Conservation (phyloP, 768 basidiomycete genomes). For the Boletus edulis region DNA sequence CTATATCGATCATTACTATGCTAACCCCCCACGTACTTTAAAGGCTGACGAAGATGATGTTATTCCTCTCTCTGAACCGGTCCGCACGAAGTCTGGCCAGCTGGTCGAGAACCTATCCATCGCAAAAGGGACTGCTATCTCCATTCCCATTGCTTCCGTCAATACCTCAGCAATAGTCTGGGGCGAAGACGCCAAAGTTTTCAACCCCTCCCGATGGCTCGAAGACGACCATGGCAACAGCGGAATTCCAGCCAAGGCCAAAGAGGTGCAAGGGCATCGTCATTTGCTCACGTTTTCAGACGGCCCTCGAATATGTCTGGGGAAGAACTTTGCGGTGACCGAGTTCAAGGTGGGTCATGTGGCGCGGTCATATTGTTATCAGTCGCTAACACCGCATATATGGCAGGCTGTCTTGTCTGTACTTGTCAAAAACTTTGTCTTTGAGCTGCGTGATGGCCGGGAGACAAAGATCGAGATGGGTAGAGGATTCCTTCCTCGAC, state of each 20-base stretch:
- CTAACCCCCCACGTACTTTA: background rate
- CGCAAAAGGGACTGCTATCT: conserved; percentile 44
- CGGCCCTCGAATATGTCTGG: conserved; percentile 50
- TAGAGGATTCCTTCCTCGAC: conserved; percentile 16
- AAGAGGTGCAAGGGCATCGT: conserved; percentile 46
- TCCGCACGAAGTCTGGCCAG: conserved; percentile 43
- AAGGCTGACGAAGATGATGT: conserved; percentile 54
- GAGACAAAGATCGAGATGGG: conserved; percentile 16
- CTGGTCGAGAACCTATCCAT: conserved; percentile 39
- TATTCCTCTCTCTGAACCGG: conserved; percentile 51
- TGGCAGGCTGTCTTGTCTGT: conserved; percentile 41
- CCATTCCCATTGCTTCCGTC: conserved; percentile 30
- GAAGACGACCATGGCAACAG: conserved; percentile 14
- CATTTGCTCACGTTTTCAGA: conserved; percentile 52
- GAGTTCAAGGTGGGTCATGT: conserved; percentile 31
- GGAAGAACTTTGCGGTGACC: conserved; percentile 46
- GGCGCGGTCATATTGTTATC: background rate
- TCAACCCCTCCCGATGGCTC: conserved; percentile 66
- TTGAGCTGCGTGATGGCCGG: conserved; percentile 37
- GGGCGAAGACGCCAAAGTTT: conserved; percentile 58
- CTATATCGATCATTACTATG: background rate
- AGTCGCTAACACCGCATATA: background rate
- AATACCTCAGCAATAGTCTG: conserved; percentile 54
- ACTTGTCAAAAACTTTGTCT: conserved; percentile 41
- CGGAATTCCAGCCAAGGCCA: conserved; percentile 28